Conservation (phyloP, 305 asterid genomes). For the Solanum hybrid region DNA sequence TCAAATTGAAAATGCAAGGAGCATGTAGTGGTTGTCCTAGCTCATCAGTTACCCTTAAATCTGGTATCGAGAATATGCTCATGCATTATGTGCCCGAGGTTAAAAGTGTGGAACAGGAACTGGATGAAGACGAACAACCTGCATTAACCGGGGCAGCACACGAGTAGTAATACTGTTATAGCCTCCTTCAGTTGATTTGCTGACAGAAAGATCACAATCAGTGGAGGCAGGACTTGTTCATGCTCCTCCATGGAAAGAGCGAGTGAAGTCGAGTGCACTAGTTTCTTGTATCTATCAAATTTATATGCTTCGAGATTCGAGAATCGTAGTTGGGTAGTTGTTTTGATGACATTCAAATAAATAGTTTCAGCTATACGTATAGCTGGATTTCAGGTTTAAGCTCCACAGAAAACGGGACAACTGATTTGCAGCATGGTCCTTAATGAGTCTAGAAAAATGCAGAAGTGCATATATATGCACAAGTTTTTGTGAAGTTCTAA, state of each 20-base stretch:
- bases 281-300: not conserved
- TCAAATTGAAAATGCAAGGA: conserved; percentile 88
- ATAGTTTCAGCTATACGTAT: not conserved
- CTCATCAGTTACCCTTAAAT: conserved; percentile 83
- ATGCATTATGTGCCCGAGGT: conserved; percentile 98
- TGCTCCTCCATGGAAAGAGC: not conserved
- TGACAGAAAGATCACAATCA: not conserved
- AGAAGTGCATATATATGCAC: not conserved
- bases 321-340: not conserved
- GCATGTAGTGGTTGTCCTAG: conserved; percentile 99
- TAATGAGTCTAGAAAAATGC: not conserved
- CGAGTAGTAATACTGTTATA: conserved; percentile 26
- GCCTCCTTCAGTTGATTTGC: not conserved
- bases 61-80: conserved; percentile 92
- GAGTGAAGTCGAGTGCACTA: not conserved
- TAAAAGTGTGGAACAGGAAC: conserved; percentile 77
- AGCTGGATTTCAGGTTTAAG: not conserved
- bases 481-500: not conserved
- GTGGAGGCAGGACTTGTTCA: not conserved
- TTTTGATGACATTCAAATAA: not conserved
- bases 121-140: conserved; percentile 65
- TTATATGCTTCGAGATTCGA: not conserved
- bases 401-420: not conserved
- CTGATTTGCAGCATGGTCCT: not conserved
- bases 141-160: conserved; percentile 52